Evolutionary conservation across 179 eudicot genomes (phyloP).

Genomic region (Vitellaria paradoxa): DNA sequence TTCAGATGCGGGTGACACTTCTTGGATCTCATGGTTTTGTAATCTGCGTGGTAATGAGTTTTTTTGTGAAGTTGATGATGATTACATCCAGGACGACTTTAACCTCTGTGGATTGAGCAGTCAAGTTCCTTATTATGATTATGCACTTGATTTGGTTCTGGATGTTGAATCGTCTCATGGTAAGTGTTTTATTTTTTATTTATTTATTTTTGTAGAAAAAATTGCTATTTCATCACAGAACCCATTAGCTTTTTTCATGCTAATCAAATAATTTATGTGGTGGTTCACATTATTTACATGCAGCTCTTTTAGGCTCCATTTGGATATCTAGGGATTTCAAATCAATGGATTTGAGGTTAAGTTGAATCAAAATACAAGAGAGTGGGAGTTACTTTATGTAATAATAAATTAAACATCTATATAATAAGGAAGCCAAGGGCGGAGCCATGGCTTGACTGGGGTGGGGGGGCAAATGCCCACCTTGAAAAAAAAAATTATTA

Average conservation of each 20-base stretch:
- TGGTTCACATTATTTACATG: not conserved
- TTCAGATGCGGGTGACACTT: conserved; percentile 45
- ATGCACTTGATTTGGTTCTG: conserved; percentile 40
- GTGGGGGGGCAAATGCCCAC: too few relatives aligned
- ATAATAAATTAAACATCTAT: too few relatives aligned
- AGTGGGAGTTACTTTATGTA: too few relatives aligned
- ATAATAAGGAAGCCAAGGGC: too few relatives aligned
- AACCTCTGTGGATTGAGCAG: conserved; percentile 56
- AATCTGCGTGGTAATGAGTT: conserved; percentile 49
- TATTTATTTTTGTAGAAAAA: not conserved
- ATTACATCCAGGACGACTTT: conserved; percentile 56
- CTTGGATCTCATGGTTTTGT: conserved; percentile 63
- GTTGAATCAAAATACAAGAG: too few relatives aligned
- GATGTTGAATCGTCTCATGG: conserved; percentile 52
- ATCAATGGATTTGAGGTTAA: too few relatives aligned
- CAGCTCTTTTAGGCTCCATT: not conserved
- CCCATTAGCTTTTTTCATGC: not conserved
- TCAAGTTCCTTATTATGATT: conserved; percentile 52
- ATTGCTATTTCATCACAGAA: not conserved
- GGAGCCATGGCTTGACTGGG: too few relatives aligned
- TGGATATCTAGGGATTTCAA: too few relatives aligned
- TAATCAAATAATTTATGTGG: not conserved
- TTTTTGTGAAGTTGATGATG: conserved; percentile 58
- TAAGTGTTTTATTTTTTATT: conserved; percentile 11
- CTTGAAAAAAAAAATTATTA: too few relatives aligned